A percentile compares a stretch with the other conserved stretches of the same genome.
Evolutionary conservation across 306 rosid species (phyloP).

Genomic region (Biancaea sappan): DNA sequence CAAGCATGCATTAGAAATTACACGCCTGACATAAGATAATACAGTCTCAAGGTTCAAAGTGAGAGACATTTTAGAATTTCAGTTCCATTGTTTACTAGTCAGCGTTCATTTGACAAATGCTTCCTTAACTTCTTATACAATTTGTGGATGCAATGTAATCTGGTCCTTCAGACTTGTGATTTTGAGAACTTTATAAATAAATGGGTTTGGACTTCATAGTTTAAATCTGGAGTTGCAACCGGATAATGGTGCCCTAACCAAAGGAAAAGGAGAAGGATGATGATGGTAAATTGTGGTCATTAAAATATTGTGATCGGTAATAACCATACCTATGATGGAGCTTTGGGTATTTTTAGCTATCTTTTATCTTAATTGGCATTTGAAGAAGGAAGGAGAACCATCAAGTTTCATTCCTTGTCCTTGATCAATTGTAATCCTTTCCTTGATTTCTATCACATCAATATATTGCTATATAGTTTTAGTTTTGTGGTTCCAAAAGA

Average conservation of each 20-base stretch:
- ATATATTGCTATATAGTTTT: conserved; percentile 7
- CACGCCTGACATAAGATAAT: neutral
- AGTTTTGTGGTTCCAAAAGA: conserved; percentile 29
- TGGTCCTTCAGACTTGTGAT: conserved; percentile 4
- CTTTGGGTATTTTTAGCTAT: neutral
- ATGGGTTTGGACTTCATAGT: neutral
- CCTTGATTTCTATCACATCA: conserved; percentile 13
- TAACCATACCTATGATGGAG: neutral
- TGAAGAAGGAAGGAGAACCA: neutral
- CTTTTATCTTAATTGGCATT: conserved; percentile 2
- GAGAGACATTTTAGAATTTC: neutral
- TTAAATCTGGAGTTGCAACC: conserved; percentile 1
- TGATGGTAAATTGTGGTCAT: neutral
- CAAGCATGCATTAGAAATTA: conserved; percentile 11
- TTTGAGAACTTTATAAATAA: neutral
- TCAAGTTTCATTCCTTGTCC: conserved; percentile 10
- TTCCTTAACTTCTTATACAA: neutral
- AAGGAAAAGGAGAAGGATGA: conserved; percentile 1
- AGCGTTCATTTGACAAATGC: neutral
- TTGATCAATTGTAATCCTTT: neutral
- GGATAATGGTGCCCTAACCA: neutral
- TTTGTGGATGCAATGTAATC: conserved; percentile 5
- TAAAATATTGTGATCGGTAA: neutral
- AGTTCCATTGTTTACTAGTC: conserved; percentile 9
- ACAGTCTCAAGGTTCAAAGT: neutral